Percentiles rank a stretch among this genome's conserved stretches.
Evolutionary conservation across 495 filamentous ascomycete species (phyloP).

Genomic region (Pseudevernia furfuracea): DNA sequence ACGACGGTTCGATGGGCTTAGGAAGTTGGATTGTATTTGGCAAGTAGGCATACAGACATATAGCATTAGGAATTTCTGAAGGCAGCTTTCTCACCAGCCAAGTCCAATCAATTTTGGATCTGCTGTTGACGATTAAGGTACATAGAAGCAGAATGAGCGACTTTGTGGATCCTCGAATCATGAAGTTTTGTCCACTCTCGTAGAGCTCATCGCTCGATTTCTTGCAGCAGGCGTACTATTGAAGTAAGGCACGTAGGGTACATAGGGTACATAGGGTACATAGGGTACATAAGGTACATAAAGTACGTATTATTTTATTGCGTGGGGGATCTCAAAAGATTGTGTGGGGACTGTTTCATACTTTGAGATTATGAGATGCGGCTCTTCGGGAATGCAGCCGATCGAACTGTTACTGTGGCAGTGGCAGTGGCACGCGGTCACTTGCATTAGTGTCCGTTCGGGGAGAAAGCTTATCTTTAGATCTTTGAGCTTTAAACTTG

Average conservation of each 20-base stretch:
- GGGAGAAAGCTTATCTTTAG: neutral
- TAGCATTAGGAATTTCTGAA: neutral
- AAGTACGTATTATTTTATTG: too few relatives aligned
- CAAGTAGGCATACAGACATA: neutral
- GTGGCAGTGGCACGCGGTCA: neutral
- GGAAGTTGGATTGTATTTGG: neutral
- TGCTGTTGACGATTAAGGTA: neutral
- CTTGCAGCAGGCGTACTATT: neutral
- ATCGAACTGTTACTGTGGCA: neutral
- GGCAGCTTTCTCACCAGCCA: neutral
- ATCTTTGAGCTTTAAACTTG: slow-evolving; percentile 1
- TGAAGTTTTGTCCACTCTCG: too few relatives aligned
- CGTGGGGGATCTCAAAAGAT: too few relatives aligned
- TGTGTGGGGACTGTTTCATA: neutral
- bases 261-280: too few relatives aligned
- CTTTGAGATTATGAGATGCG: neutral
- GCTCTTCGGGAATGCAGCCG: neutral
- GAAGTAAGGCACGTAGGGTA: too few relatives aligned
- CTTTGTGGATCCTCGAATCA: too few relatives aligned
- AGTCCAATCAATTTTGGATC: neutral
- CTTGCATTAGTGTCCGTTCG: slow-evolving; percentile 16
- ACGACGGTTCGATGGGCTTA: neutral
- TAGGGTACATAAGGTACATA: too few relatives aligned
- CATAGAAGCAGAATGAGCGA: too few relatives aligned
- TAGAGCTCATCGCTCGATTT: neutral